Percentiles rank a stretch among this genome's conserved stretches.
Conservation (phyloP, 352 stramenopile genomes). For the Phytopythium mirpurense region DNA sequence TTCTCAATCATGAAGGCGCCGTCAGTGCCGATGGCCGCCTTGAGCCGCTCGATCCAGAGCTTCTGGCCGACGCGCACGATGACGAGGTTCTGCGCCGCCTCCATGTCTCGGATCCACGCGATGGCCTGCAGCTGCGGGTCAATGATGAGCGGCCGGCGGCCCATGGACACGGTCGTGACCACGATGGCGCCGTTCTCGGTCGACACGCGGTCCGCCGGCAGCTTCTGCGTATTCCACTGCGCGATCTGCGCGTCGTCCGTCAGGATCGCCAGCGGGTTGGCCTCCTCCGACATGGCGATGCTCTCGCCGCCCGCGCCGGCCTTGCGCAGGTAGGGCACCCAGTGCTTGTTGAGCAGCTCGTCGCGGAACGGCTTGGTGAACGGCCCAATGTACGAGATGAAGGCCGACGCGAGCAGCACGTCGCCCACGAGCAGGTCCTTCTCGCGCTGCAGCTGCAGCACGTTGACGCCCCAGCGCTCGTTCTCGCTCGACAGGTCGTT, state of each 20-base stretch:
- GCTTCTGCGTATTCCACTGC: conserved; percentile 92
- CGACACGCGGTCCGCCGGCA: conserved; percentile 91
- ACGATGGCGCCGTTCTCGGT: conserved; percentile 94
- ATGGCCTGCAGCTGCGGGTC: conserved; percentile 93
- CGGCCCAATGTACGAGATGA: conserved; percentile 95
- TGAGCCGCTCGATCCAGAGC: conserved; percentile 92
- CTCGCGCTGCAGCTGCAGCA: conserved; percentile 89
- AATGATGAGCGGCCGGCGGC: conserved; percentile 90
- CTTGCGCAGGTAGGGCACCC: conserved; percentile 87
- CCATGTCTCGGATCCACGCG: conserved; percentile 91
- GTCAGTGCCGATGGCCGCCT: conserved; percentile 91
- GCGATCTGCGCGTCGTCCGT: conserved; percentile 91
- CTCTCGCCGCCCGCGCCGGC: conserved; percentile 72
- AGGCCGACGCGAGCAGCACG: conserved; percentile 90
- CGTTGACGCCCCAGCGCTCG: conserved; percentile 92
- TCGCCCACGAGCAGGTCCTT: conserved; percentile 92
- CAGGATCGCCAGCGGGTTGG: conserved; percentile 88
- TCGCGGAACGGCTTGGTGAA: conserved; percentile 95
- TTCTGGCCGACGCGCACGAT: conserved; percentile 94
- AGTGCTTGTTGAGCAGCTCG: conserved; percentile 92
- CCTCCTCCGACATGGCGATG: conserved; percentile 90
- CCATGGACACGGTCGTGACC: conserved; percentile 87
- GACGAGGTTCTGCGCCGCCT: conserved; percentile 88
- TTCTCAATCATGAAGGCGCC: conserved; percentile 94
- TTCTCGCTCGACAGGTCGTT: conserved; percentile 95